Conservation (phyloP, 1,284 basidiomycete species). For the Pseudozyma thailandica region DNA sequence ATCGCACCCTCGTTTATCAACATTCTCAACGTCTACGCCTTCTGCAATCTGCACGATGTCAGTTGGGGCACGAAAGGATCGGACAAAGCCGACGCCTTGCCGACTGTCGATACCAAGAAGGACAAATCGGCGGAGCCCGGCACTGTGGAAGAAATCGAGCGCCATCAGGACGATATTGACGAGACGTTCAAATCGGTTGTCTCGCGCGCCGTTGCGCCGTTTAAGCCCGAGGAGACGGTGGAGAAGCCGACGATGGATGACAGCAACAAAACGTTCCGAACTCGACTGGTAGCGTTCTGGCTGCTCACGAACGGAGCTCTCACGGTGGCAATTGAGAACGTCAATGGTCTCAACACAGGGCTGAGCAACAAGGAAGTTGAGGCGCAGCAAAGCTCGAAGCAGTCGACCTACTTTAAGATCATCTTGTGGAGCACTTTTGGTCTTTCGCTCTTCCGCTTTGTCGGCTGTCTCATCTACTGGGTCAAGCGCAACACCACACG, state of each 20-base stretch:
- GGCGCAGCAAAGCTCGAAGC: conserved; percentile 69
- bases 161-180: conserved; percentile 84
- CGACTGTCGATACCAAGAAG: conserved; percentile 79
- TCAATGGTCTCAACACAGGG: conserved; percentile 77
- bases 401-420: conserved; percentile 71
- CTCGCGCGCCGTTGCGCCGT: conserved; percentile 86
- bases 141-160: conserved; percentile 73
- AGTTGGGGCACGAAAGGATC: conserved; percentile 96
- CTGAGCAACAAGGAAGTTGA: conserved; percentile 69
- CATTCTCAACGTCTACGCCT: conserved; percentile 93
- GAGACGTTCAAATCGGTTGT: conserved; percentile 93
- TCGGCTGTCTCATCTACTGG: conserved; percentile 65
- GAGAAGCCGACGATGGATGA: conserved; percentile 82
- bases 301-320: conserved; percentile 70
- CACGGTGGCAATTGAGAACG: conserved; percentile 83
- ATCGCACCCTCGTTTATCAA: conserved; percentile 92
- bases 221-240: conserved; percentile 75
- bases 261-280: conserved; percentile 68
- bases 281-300: conserved; percentile 67
- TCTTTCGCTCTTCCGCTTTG: conserved; percentile 81
- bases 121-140: conserved; percentile 77
- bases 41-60: conserved; percentile 75
- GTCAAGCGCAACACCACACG: conserved; percentile 56
- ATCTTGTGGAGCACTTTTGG: conserved; percentile 91
- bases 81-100: conserved; percentile 93